Base-by-base conservation (phyloP, 108 stramenopile genomes). In the Pseudonitzschia delicatissima region DNA sequence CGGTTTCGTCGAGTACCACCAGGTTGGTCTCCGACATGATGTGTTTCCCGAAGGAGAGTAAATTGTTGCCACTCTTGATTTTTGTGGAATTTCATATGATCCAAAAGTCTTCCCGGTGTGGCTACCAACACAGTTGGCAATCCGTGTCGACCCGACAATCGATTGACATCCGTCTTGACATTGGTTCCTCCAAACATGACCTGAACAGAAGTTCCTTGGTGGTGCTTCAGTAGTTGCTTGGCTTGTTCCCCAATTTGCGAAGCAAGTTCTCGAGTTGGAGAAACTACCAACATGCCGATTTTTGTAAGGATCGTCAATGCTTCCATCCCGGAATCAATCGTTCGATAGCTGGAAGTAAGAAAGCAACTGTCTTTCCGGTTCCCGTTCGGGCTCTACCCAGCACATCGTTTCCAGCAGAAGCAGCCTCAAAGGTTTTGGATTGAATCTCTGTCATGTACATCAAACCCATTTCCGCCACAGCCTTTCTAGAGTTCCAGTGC, bases 311-410 rank as follows among this genome's bases (percentile, higher is more conserved):
- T 49, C 39, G 23, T 50, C 50, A 6, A 52, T 35, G 8, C 5
- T 40, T 8, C 23, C 44, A 4, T 64, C 35, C 1, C 50, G 57
- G n/a, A 33, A 81, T 34, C 7, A 77, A 45, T 45, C 76, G 62
- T 44, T 77, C 66, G 13, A 96, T 60, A 21, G 93, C 66, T 4
- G 98, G 98, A 45, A 99, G 73, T 26, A 95, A 91, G 71, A 97
- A 98, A 11, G 98, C 98, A 8, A 99, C 77, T 23, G 98, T 99
- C 83, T 99, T 99, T 51, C 98, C 89, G 0, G 86, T 86, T 9
- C 98, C 98, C 0, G 98, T 99, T 39, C 92, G 77, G 20, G 97
- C 95, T 60, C 95, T 72, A 33, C 86, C 96, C 36, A 98, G 53
- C 4, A 96, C 69, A 72, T 96, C 82, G 18, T 57, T 59, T 8